Percentiles rank a stretch among this genome's conserved stretches.
Evolutionary conservation across 1,284 basidiomycete species (phyloP).

Genomic region (Puccinia polysora): DNA sequence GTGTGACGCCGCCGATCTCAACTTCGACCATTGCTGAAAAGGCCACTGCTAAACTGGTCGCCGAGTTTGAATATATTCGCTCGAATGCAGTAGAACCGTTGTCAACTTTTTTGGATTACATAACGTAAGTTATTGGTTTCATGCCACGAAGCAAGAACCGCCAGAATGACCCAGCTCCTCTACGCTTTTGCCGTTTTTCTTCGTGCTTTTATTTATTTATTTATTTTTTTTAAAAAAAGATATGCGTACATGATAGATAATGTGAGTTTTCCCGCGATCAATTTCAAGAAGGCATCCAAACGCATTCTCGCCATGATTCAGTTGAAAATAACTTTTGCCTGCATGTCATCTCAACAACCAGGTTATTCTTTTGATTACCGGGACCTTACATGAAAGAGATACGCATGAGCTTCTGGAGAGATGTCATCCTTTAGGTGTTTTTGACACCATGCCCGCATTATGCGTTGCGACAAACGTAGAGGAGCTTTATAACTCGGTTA

Average conservation of each 20-base stretch:
- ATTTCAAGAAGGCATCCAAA: no score
- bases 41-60: slow-evolving; percentile 88
- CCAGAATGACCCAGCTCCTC: neutral
- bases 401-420: slow-evolving; percentile 93
- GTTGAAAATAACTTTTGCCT: no score
- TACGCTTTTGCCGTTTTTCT: neutral
- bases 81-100: slow-evolving; percentile 87
- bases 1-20: slow-evolving; percentile 89
- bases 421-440: slow-evolving; percentile 93
- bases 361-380: slow-evolving; percentile 70
- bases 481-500: slow-evolving; percentile 91
- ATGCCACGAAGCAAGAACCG: slow-evolving; percentile 5
- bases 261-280: no score
- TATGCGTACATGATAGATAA: slow-evolving; percentile 99
- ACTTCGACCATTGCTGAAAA: slow-evolving; percentile 93
- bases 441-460: slow-evolving; percentile 98
- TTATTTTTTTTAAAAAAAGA: no score
- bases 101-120: slow-evolving; percentile 91
- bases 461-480: slow-evolving; percentile 99
- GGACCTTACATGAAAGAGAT: slow-evolving; percentile 93
- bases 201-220: neutral
- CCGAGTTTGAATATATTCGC: slow-evolving; percentile 92
- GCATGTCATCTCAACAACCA: slow-evolving; percentile 62
- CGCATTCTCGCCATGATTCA: no score
- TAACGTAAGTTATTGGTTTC: slow-evolving; percentile 63